Percentiles rank a stretch among this genome's conserved stretches.
Evolutionary conservation across 2,329 filamentous ascomycete genomes (phyloP).

Genomic region (Xylariomycetidae sp.): DNA sequence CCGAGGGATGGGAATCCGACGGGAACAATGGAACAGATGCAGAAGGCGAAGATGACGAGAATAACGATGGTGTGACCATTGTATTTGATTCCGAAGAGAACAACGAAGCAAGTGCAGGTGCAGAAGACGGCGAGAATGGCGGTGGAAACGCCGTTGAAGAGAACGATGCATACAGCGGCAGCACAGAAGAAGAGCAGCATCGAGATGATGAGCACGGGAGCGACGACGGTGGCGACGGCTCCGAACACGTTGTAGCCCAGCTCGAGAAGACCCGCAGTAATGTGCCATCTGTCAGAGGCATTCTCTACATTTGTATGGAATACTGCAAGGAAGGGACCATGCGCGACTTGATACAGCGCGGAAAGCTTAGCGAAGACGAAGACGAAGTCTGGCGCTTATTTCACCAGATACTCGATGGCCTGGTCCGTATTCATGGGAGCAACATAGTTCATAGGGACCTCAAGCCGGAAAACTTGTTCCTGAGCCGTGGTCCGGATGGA

Average conservation of each 20-base stretch:
- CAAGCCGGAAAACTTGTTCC: conserved; percentile 97
- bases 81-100: no score
- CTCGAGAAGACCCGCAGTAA: conserved; percentile 25
- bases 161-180: no score
- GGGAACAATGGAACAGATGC: conserved; percentile 32
- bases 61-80: no score
- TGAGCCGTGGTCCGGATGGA: conserved; percentile 61
- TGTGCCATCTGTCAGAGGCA: no score
- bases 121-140: no score
- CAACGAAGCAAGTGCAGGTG: no score
- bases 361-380: conserved; percentile 65
- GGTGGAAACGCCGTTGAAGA: no score
- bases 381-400: conserved; percentile 90
- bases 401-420: conserved; percentile 81
- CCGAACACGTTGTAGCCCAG: conserved; percentile 24
- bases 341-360: conserved; percentile 75
- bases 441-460: conserved; percentile 94
- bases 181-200: no score
- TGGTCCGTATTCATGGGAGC: conserved; percentile 82
- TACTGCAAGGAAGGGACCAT: conserved; percentile 72
- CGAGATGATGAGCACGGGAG: no score
- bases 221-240: conserved; percentile 33
- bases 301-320: conserved; percentile 98
- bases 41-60: conserved; percentile 26
- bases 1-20: conserved; percentile 46